Evolutionary conservation across 2,329 filamentous ascomycete species (phyloP).

Genomic region (Xylaria sp.): DNA sequence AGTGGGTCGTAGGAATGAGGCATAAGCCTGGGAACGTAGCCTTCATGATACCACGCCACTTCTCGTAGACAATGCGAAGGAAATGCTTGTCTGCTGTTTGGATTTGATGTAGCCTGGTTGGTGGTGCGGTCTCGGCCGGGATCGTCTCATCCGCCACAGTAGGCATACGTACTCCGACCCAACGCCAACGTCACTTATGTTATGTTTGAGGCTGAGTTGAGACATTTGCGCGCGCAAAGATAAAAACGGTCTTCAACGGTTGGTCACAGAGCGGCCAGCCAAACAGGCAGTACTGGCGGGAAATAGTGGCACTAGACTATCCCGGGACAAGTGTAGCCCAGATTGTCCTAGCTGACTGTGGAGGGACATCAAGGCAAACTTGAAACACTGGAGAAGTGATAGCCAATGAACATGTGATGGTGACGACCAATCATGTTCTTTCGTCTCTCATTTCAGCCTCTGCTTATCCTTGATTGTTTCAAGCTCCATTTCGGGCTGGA

Average conservation of each 20-base stretch:
- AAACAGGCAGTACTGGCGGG: background rate
- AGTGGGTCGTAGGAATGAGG: constrained; percentile 16
- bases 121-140: background rate
- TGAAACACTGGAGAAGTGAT: constrained; percentile 37
- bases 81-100: constrained; percentile 2
- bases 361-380: constrained; percentile 14
- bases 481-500: background rate
- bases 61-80: constrained; percentile 1
- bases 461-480: constrained; percentile 10
- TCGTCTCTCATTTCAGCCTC: background rate
- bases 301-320: too few relatives aligned
- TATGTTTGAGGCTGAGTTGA: constrained; percentile 11
- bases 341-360: background rate
- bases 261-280: background rate
- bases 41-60: constrained; percentile 10
- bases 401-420: constrained; percentile 31
- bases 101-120: background rate
- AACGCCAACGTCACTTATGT: background rate
- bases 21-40: background rate
- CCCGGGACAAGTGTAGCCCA: too few relatives aligned
- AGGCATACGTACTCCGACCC: background rate
- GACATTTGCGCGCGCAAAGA: constrained; percentile 10
- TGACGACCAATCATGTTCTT: constrained; percentile 32
- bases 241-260: background rate
- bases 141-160: constrained; percentile 23